Conservation (phyloP, 306 rosid genomes). For the Gynostemma pentaphyllum region DNA sequence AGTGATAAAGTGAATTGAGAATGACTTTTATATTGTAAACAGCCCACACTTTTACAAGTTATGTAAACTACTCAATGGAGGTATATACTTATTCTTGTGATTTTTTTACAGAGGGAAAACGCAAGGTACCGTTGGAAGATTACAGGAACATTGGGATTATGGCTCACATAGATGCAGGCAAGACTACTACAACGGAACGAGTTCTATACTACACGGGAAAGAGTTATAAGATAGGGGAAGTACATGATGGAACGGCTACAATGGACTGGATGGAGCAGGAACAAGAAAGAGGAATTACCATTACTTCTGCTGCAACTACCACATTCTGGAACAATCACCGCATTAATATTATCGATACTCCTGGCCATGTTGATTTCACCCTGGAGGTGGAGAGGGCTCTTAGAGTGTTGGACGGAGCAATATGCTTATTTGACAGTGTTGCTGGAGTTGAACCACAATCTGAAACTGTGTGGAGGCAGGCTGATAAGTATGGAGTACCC, state of each 20-base stretch:
- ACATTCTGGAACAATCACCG: conserved; percentile 91
- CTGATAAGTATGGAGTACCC: conserved; percentile 90
- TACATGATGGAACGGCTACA: conserved; percentile 92
- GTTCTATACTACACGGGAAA: conserved; percentile 83
- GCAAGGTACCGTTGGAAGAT: conserved; percentile 52
- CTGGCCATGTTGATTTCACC: conserved; percentile 93
- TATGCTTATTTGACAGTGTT: conserved; percentile 93
- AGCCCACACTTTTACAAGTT: background rate
- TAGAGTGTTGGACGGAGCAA: conserved; percentile 92
- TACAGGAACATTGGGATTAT: conserved; percentile 93
- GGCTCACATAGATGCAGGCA: conserved; percentile 98
- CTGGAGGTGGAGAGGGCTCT: conserved; percentile 97
- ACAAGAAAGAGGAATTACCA: conserved; percentile 96
- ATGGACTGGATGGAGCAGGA: conserved; percentile 99
- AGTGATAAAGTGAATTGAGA: too few relatives aligned
- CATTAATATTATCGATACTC: conserved; percentile 92
- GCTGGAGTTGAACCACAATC: conserved; percentile 99
- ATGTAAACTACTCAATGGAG: background rate
- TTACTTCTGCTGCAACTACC: conserved; percentile 97
- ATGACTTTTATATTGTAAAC: background rate
- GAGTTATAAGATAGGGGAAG: conserved; percentile 96
- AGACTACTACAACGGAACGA: conserved; percentile 88
- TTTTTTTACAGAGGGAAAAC: conserved; percentile 38
- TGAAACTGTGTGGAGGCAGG: conserved; percentile 98
- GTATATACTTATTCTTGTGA: background rate